Conservation (phyloP, 257 asterid species). For the Solanum ossicruentum region DNA sequence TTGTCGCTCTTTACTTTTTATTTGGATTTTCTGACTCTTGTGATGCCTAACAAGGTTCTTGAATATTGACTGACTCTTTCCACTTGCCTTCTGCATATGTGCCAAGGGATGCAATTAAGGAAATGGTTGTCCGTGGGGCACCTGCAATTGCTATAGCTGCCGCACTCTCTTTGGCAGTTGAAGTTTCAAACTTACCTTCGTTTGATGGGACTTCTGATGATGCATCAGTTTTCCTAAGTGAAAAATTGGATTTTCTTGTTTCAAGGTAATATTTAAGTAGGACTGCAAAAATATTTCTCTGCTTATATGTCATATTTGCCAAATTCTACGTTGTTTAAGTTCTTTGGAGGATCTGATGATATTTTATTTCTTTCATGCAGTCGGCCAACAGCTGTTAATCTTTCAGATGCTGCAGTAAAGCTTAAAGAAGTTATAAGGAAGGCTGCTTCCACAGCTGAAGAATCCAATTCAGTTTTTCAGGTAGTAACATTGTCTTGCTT, state of each 20-base stretch:
- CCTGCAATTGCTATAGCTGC: conserved; percentile 98
- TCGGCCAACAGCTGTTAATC: conserved; percentile 98
- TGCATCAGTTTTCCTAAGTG: conserved; percentile 48
- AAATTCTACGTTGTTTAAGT: background rate
- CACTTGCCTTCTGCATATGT: background rate
- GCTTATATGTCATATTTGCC: background rate
- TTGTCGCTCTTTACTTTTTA: background rate
- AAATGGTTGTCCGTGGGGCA: conserved; percentile 99
- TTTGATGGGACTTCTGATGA: conserved; percentile 52
- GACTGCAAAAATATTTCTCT: background rate
- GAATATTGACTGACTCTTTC: background rate
- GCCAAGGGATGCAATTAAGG: conserved; percentile 80
- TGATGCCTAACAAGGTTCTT: background rate
- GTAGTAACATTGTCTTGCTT: conserved; percentile 21
- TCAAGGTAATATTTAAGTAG: conserved; percentile 41
- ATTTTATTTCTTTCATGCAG: conserved; percentile 22
- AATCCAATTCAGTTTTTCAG: conserved; percentile 44
- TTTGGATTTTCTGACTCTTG: background rate
- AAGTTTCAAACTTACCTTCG: conserved; percentile 41
- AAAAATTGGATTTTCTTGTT: conserved; percentile 75
- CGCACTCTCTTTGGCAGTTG: conserved; percentile 87
- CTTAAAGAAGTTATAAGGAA: conserved; percentile 48
- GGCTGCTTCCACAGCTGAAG: conserved; percentile 45
- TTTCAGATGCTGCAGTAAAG: conserved; percentile 73
- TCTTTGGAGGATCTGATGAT: background rate